A percentile compares a stretch with the other conserved stretches of the same genome.
Evolutionary conservation across 2,329 filamentous ascomycete genomes (phyloP).

Genomic region (Xylariales sp.): DNA sequence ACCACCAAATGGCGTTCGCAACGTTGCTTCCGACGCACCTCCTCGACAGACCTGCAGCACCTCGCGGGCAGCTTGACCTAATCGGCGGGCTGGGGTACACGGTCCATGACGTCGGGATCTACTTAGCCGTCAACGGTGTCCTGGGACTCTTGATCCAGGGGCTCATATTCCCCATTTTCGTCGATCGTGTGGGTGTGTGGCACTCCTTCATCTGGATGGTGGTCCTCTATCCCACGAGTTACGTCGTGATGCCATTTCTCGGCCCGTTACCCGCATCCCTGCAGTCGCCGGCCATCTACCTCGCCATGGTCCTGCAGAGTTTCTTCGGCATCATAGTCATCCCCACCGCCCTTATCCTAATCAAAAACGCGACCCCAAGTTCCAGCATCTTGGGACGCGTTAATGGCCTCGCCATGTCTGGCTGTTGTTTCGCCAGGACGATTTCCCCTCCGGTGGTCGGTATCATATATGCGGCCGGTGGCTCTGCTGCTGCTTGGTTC

Average conservation of each 20-base stretch:
- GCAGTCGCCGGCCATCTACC: conserved; percentile 72
- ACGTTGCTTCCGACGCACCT: conserved; percentile 58
- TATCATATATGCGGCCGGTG: conserved; percentile 72
- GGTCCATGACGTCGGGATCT: conserved; percentile 74
- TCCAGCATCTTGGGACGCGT: conserved; percentile 73
- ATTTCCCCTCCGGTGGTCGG: conserved; percentile 76
- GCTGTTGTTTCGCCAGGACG: conserved; percentile 77
- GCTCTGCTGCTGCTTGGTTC: conserved; percentile 56
- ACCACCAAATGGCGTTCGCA: conserved; percentile 60
- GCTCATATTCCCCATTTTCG: conserved; percentile 74
- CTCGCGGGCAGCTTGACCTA: conserved; percentile 53
- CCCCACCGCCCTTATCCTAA: conserved; percentile 75
- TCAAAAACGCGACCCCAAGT: conserved; percentile 77
- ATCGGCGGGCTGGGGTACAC: conserved; percentile 74
- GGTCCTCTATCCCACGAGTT: conserved; percentile 73
- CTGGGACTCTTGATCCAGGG: conserved; percentile 80
- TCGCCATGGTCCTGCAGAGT: conserved; percentile 73
- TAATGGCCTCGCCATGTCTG: conserved; percentile 78
- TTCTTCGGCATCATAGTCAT: conserved; percentile 76
- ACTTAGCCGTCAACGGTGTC: conserved; percentile 76
- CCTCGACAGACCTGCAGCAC: conserved; percentile 51
- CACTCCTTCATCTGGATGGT: conserved; percentile 73
- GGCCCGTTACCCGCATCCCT: conserved; percentile 65
- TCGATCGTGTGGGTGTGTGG: conserved; percentile 74
- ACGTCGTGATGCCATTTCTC: conserved; percentile 76